Conservation (phyloP, 495 filamentous ascomycete species). For the Cenococcum geophilum region DNA sequence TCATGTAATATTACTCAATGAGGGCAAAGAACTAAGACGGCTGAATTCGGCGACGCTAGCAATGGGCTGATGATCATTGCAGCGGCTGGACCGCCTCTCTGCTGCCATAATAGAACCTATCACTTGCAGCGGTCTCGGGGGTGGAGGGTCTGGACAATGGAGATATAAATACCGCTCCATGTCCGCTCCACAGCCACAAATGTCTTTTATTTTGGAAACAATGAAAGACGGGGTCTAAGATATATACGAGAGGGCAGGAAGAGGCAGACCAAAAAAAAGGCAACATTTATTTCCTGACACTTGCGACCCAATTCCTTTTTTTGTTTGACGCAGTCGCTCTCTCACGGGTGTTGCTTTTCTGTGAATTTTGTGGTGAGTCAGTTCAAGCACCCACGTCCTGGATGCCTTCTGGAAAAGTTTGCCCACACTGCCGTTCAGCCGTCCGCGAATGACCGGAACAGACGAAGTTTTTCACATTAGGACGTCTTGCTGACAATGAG, state of each 20-base stretch:
- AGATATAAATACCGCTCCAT: not conserved
- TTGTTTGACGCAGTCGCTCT: not conserved
- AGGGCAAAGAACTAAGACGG: not conserved
- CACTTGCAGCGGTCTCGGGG: not conserved
- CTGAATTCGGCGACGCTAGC: not conserved
- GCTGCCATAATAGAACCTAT: not conserved
- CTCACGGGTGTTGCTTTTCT: not conserved
- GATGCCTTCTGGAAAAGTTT: not conserved
- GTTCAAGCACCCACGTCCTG: not conserved
- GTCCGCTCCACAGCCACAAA: not conserved
- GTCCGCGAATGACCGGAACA: not conserved
- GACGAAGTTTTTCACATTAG: not conserved
- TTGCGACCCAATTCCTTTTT: not conserved
- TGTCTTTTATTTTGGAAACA: not conserved
- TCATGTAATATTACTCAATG: not conserved
- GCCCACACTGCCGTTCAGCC: not conserved
- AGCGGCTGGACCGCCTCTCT: not conserved
- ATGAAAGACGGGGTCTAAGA: not conserved
- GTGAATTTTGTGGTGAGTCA: not conserved
- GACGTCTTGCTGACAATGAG: not conserved
- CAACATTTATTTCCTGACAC: not conserved
- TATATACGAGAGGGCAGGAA: not conserved
- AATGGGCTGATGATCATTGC: not conserved
- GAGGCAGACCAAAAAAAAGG: not conserved
- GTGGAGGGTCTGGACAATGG: not conserved